Percentiles rank a stretch among this genome's conserved stretches.
Evolutionary conservation across 345 rosid genomes (phyloP).

Genomic region (Camelina neglecta): DNA sequence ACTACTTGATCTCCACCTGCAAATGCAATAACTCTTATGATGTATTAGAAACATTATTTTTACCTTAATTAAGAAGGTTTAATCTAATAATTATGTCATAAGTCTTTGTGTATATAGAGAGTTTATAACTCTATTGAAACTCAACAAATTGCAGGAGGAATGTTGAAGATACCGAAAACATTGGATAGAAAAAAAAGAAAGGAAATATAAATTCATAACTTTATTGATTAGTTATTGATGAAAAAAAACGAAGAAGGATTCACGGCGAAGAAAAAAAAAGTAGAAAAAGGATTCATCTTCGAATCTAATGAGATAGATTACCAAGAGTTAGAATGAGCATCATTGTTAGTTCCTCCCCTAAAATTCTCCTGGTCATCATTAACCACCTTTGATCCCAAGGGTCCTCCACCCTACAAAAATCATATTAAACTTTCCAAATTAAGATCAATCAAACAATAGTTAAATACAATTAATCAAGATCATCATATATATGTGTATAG

Average conservation of each 20-base stretch:
- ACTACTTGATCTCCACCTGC: slow-evolving; percentile 78
- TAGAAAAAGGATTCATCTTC: slow-evolving; percentile 5
- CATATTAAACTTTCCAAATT: slow-evolving; percentile 13
- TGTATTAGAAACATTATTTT: slow-evolving; percentile 1
- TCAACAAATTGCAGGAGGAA: not conserved
- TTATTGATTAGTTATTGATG: not conserved
- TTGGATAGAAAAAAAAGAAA: not conserved
- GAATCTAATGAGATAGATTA: slow-evolving; percentile 17
- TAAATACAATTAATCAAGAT: not conserved
- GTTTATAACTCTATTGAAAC: not conserved
- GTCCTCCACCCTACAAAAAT: slow-evolving; percentile 39
- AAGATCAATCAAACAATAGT: not conserved
- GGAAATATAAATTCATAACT: not conserved
- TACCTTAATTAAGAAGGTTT: not conserved
- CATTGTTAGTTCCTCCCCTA: slow-evolving; percentile 40
- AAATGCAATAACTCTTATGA: slow-evolving; percentile 2
- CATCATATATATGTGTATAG: not conserved
- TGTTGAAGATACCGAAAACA: not conserved
- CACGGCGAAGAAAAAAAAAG: not conserved
- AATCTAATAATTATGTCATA: slow-evolving; percentile 2
- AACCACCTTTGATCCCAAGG: slow-evolving; percentile 43
- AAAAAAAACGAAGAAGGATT: not conserved
- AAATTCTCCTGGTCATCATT: slow-evolving; percentile 34
- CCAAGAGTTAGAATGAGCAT: slow-evolving; percentile 46
- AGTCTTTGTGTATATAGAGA: slow-evolving; percentile 7